Evolutionary conservation across 78 protist genomes (phyloP).

Genomic region (Diacronema lutheri): DNA sequence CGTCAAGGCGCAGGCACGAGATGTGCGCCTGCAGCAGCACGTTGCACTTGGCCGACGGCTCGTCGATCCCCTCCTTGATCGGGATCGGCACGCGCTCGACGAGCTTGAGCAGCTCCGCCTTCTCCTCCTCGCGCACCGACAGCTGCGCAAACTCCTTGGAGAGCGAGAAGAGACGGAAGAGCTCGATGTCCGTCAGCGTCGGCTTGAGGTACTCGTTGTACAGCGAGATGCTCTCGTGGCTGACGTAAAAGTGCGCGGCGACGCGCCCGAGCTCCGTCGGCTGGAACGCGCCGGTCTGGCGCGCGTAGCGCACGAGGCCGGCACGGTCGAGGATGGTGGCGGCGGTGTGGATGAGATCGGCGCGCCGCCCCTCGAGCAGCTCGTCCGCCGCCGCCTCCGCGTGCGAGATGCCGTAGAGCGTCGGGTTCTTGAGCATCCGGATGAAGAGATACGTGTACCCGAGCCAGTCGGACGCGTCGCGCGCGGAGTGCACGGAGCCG

Average conservation of each 20-base stretch:
- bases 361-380: slow-evolving; percentile 65
- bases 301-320: slow-evolving; percentile 83
- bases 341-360: slow-evolving; percentile 89
- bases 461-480: slow-evolving; percentile 94
- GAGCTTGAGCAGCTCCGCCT: slow-evolving; percentile 83
- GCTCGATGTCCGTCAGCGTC: slow-evolving; percentile 84
- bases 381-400: slow-evolving; percentile 63
- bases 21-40: slow-evolving; percentile 97
- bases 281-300: slow-evolving; percentile 73
- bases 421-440: slow-evolving; percentile 93
- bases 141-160: slow-evolving; percentile 86
- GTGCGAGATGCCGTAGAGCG: slow-evolving; percentile 77
- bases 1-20: slow-evolving; percentile 85
- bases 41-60: slow-evolving; percentile 82
- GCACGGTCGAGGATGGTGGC: slow-evolving; percentile 83
- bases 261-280: slow-evolving; percentile 95
- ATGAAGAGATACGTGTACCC: slow-evolving; percentile 94
- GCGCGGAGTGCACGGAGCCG: slow-evolving; percentile 79
- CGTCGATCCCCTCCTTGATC: slow-evolving; percentile 73
- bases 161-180: slow-evolving; percentile 77
- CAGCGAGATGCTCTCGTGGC: slow-evolving; percentile 65
- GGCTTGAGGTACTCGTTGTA: slow-evolving; percentile 86
- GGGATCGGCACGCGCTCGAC: slow-evolving; percentile 95
- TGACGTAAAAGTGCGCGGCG: slow-evolving; percentile 94
- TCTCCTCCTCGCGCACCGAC: slow-evolving; percentile 94